Percentiles rank a stretch among this genome's conserved stretches.
phyloP scores from a whole-genome alignment of 208 protist species.

The Histomonas meleagridis region DNA sequence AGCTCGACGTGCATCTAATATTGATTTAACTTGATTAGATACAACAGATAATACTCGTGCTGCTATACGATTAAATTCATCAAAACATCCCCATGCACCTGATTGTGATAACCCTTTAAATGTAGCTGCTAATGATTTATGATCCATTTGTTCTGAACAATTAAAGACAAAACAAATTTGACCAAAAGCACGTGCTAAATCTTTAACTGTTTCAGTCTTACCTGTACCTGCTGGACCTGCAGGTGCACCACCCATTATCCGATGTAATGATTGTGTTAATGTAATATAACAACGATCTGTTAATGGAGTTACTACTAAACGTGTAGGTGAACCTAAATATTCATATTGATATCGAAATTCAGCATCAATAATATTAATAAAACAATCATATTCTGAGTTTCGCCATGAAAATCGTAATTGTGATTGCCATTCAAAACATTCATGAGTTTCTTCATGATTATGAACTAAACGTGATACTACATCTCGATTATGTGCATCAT shows the following conservation, averaged over 20 bases:
- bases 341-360: slow-evolving; percentile 88
- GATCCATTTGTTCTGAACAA: slow-evolving; percentile 94
- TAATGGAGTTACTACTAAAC: slow-evolving; percentile 91
- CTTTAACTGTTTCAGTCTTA: slow-evolving; percentile 79
- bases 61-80: slow-evolving; percentile 89
- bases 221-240: slow-evolving; percentile 83
- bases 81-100: slow-evolving; percentile 91
- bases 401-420: slow-evolving; percentile 88
- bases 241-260: slow-evolving; percentile 84
- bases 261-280: slow-evolving; percentile 77
- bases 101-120: slow-evolving; percentile 88
- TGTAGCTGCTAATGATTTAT: slow-evolving; percentile 82
- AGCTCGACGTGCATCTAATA: slow-evolving; percentile 85
- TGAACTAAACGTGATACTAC: slow-evolving; percentile 58
- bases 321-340: slow-evolving; percentile 88
- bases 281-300: slow-evolving; percentile 96
- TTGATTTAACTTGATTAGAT: slow-evolving; percentile 85
- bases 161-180: slow-evolving; percentile 60
- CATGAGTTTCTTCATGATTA: slow-evolving; percentile 61
- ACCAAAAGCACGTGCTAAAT: slow-evolving; percentile 55
- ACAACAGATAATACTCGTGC: slow-evolving; percentile 80
- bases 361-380: slow-evolving; percentile 83
- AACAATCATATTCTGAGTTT: slow-evolving; percentile 68
- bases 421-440: slow-evolving; percentile 82
- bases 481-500: slow-evolving; percentile 78